These are phyloP conservation scores for Saturnispora saitoi DNA, from an alignment of 805 yeast genomes.

Conservation along the genomic window DNA sequence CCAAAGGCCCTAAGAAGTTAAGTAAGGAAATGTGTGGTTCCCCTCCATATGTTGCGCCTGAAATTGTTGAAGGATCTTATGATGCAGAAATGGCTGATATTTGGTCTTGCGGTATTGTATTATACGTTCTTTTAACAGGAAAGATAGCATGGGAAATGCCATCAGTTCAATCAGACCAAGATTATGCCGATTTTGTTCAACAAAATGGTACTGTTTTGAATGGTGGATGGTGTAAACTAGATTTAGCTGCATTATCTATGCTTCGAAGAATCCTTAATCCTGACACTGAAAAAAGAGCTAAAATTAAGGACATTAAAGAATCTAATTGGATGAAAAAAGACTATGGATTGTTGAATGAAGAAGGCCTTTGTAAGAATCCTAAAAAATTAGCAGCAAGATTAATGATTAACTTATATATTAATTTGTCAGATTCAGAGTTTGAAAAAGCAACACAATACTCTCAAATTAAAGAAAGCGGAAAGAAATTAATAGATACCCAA, in stretches of 20 bases:
- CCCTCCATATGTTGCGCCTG: slow-evolving; percentile 78
- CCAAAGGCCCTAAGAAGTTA: slow-evolving; percentile 37
- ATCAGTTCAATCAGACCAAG: slow-evolving; percentile 34
- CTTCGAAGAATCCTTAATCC: slow-evolving; percentile 45
- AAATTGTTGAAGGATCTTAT: slow-evolving; percentile 42
- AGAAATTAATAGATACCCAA: slow-evolving; percentile 34
- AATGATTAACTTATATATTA: slow-evolving; percentile 44
- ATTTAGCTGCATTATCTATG: slow-evolving; percentile 40
- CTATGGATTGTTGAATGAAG: slow-evolving; percentile 34
- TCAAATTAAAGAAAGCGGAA: slow-evolving; percentile 14
- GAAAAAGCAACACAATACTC: slow-evolving; percentile 22
- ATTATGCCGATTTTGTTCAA: slow-evolving; percentile 27
- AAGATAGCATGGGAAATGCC: slow-evolving; percentile 71
- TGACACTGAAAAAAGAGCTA: slow-evolving; percentile 36
- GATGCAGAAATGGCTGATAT: slow-evolving; percentile 52
- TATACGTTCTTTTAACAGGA: slow-evolving; percentile 56
- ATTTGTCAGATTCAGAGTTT: slow-evolving; percentile 42
- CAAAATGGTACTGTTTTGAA: slow-evolving; percentile 38
- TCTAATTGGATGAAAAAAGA: slow-evolving; percentile 50
- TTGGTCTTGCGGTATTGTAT: slow-evolving; percentile 63
- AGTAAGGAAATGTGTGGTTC: slow-evolving; percentile 57
- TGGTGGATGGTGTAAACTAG: slow-evolving; percentile 49
- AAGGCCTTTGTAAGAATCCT: slow-evolving; percentile 49
- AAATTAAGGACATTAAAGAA: slow-evolving; percentile 32
- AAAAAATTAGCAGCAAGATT: slow-evolving; percentile 40